Evolutionary conservation across 495 filamentous ascomycete species (phyloP).

Genomic region (Letharia lupina): DNA sequence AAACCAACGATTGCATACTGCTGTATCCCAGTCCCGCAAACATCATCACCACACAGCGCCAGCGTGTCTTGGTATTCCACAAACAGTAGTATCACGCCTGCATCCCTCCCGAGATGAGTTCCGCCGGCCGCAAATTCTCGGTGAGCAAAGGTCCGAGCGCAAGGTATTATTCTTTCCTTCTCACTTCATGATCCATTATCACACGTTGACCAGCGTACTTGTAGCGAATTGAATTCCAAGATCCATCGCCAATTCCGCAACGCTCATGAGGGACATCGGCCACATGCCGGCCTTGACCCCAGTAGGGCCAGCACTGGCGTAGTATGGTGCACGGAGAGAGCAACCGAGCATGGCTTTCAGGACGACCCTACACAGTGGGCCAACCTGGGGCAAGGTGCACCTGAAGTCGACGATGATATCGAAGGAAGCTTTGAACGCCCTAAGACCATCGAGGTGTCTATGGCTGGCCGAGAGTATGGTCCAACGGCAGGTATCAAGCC

Average conservation of each 20-base stretch:
- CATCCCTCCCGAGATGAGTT: slow-evolving; percentile 35
- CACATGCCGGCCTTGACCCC: slow-evolving; percentile 83
- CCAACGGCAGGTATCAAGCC: slow-evolving; percentile 91
- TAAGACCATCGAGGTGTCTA: slow-evolving; percentile 65
- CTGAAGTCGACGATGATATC: slow-evolving; percentile 90
- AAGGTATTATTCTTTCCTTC: slow-evolving; percentile 4
- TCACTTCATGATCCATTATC: neutral
- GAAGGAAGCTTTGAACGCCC: slow-evolving; percentile 84
- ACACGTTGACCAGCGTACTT: neutral
- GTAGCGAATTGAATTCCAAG: slow-evolving; percentile 59
- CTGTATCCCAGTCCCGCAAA: no score
- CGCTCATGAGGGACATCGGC: slow-evolving; percentile 79
- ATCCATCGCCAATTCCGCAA: slow-evolving; percentile 78
- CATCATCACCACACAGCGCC: neutral
- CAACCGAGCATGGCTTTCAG: slow-evolving; percentile 68
- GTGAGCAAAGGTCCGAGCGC: slow-evolving; percentile 23
- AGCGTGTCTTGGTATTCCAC: neutral
- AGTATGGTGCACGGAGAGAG: slow-evolving; percentile 79
- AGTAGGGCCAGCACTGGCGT: slow-evolving; percentile 75
- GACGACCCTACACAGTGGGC: slow-evolving; percentile 81
- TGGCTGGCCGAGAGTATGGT: slow-evolving; percentile 77
- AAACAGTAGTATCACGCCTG: neutral
- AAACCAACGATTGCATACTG: no score
- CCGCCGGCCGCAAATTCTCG: slow-evolving; percentile 38
- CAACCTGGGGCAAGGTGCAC: slow-evolving; percentile 90